Conservation (phyloP, 768 basidiomycete genomes). For the Tylopilus plumbeoviolaceoides region DNA sequence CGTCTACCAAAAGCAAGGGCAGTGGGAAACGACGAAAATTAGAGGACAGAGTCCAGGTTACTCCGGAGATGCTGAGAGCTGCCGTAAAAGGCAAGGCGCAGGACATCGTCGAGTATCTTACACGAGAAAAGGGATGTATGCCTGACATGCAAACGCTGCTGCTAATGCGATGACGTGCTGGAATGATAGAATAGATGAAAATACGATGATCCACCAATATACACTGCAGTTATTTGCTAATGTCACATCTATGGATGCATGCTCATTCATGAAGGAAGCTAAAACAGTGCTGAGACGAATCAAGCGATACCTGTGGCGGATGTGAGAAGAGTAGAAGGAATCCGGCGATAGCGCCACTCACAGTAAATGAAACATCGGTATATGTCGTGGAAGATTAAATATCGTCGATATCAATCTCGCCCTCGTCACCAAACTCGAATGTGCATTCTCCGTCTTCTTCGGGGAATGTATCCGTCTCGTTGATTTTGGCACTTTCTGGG, state of each 20-base stretch:
- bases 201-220: slow-evolving; percentile 12
- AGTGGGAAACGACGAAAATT: slow-evolving; percentile 48
- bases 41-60: slow-evolving; percentile 55
- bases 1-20: slow-evolving; percentile 17
- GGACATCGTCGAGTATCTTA: slow-evolving; percentile 70
- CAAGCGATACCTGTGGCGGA: slow-evolving; percentile 8
- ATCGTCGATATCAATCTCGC: slow-evolving; percentile 86
- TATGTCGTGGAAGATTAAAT: slow-evolving; percentile 45
- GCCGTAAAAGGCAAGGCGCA: slow-evolving; percentile 64
- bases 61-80: slow-evolving; percentile 54
- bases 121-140: slow-evolving; percentile 63
- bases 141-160: slow-evolving; percentile 68
- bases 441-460: slow-evolving; percentile 88
- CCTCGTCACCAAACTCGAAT: slow-evolving; percentile 88
- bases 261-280: slow-evolving; percentile 5
- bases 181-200: slow-evolving; percentile 2
- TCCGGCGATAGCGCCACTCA: slow-evolving; percentile 6
- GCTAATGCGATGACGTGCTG: slow-evolving; percentile 30
- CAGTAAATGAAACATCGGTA: slow-evolving; percentile 10
- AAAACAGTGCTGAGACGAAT: slow-evolving; percentile 10
- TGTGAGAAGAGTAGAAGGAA: slow-evolving; percentile 1
- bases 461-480: slow-evolving; percentile 92
- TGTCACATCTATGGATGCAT: slow-evolving; percentile 26
- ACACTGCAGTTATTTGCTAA: slow-evolving; percentile 16
- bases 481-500: slow-evolving; percentile 94